phyloP scores from a whole-genome alignment of 768 basidiomycete species.

The Phylloporus rhodoxanthus region DNA sequence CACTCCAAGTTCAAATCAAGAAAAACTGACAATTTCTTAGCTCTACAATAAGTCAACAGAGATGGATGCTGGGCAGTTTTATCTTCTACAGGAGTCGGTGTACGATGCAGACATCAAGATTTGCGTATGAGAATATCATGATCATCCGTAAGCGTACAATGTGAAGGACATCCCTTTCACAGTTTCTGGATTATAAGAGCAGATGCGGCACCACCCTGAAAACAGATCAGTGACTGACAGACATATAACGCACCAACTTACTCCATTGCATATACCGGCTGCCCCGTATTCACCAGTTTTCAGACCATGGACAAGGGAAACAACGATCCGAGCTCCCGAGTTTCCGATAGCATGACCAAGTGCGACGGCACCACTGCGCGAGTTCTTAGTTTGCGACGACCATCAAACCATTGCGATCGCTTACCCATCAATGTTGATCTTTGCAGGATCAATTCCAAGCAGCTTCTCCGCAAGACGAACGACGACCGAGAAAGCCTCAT shows the following conservation, averaged over 20 bases:
- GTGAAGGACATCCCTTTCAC: constrained; percentile 35
- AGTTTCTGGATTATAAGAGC: constrained; percentile 86
- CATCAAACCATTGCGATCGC: constrained; percentile 22
- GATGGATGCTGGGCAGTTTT: too few relatives aligned
- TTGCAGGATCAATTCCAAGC: constrained; percentile 74
- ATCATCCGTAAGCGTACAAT: constrained; percentile 14
- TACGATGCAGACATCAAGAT: not conserved
- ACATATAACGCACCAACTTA: constrained; percentile 38
- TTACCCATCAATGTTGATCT: constrained; percentile 87
- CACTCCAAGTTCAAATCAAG: too few relatives aligned
- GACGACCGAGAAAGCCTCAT: constrained; percentile 97
- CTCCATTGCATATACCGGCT: constrained; percentile 95
- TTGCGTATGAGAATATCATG: not conserved
- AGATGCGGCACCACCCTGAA: constrained; percentile 86
- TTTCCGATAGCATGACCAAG: constrained; percentile 96
- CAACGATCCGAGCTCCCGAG: constrained; percentile 90
- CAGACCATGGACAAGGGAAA: constrained; percentile 87
- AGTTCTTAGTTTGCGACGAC: constrained; percentile 5
- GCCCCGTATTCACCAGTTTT: constrained; percentile 91
- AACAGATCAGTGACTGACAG: constrained; percentile 14
- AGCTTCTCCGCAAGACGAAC: constrained; percentile 87
- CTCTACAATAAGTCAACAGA: too few relatives aligned
- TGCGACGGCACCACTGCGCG: constrained; percentile 84
- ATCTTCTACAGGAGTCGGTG: too few relatives aligned
- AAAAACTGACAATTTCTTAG: too few relatives aligned